Percentiles rank a stretch among this genome's conserved stretches.
Conservation (phyloP, 208 protist species). For the Tritrichomonas musculus region DNA sequence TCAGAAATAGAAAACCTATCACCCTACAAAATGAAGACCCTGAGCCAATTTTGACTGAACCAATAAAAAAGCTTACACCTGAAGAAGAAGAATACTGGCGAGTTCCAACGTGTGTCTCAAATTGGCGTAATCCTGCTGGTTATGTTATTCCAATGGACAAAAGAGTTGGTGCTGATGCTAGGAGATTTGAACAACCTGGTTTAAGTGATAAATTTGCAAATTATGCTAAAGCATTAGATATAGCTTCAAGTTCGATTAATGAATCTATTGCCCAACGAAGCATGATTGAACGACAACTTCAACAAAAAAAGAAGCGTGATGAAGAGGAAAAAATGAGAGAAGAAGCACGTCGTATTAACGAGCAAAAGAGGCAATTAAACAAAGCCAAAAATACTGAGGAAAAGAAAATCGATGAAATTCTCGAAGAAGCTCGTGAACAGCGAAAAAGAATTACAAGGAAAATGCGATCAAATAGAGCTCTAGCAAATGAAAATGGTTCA, state of each 20-base stretch:
- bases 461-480: neutral
- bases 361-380: neutral
- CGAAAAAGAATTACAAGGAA: neutral
- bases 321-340: neutral
- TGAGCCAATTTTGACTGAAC: neutral
- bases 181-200: neutral
- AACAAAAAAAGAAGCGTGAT: neutral
- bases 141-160: slow-evolving; percentile 30
- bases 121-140: slow-evolving; percentile 21
- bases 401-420: neutral
- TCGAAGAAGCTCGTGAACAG: neutral
- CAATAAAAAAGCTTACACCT: neutral
- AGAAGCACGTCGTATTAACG: neutral
- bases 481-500: neutral
- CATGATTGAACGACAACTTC: neutral
- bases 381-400: neutral
- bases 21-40: neutral
- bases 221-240: neutral
- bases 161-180: neutral
- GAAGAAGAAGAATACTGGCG: slow-evolving; percentile 11
- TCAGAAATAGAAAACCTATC: neutral
- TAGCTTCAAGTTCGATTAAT: neutral
- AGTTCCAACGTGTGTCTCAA: neutral
- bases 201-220: neutral
- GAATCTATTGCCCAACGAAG: neutral